phyloP scores from a whole-genome alignment of 2,329 filamentous ascomycete species.

The Daldinia sp. region DNA sequence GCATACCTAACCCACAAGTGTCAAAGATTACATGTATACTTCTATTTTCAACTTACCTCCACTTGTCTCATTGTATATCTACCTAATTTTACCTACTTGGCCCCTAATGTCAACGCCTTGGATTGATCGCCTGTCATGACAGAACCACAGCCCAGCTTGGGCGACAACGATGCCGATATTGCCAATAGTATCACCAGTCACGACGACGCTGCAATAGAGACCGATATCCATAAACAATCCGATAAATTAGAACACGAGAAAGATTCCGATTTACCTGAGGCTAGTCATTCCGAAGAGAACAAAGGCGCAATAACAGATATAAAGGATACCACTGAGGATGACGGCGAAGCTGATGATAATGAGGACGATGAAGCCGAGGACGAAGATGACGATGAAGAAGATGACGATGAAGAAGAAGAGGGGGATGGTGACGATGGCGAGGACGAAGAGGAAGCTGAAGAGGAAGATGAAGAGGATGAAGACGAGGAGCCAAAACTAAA shows the following conservation, averaged over 20 bases:
- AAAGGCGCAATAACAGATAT: constrained; percentile 52
- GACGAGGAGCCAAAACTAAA: constrained; percentile 96
- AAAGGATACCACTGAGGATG: constrained; percentile 54
- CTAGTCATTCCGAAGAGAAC: constrained; percentile 22
- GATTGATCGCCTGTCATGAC: constrained; percentile 51
- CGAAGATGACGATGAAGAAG: constrained; percentile 56
- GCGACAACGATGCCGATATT: constrained; percentile 35
- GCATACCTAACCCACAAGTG: background rate
- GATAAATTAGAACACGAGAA: constrained; percentile 28
- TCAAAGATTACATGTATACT: background rate
- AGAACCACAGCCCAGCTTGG: constrained; percentile 50
- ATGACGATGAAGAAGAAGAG: constrained; percentile 55
- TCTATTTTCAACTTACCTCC: constrained; percentile 1
- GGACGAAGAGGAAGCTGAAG: constrained; percentile 65
- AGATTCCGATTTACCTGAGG: constrained; percentile 16
- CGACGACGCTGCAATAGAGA: constrained; percentile 4
- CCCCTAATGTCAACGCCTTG: constrained; percentile 37
- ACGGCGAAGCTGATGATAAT: constrained; percentile 67
- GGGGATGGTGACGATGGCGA: constrained; percentile 57
- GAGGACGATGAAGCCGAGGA: constrained; percentile 65
- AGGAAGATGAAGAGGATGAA: constrained; percentile 81
- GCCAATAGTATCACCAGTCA: background rate
- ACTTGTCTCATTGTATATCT: background rate
- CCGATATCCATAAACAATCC: no score
- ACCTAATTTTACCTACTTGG: background rate